Evolutionary conservation across 495 filamentous ascomycete genomes (phyloP), one percentile per base, ranked within the genome.

Genomic region (Podospora didyma): DNA sequence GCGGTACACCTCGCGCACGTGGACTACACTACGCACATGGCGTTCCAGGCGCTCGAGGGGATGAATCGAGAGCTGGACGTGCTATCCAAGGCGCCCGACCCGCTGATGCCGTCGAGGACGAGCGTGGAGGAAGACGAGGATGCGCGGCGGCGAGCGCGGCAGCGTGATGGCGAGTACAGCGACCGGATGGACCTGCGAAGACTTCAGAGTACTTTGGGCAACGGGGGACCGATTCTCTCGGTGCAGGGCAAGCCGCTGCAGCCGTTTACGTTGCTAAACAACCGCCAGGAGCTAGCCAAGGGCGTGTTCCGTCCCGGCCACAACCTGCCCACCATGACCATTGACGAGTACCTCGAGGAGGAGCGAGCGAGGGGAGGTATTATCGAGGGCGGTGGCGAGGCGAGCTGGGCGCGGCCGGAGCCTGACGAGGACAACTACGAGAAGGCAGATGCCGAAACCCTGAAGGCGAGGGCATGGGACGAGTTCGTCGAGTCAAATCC

Each of bases 271-370:
- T 69, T 98, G 31, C 75, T 94, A 1, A 86, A 87, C 63, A 89
- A 81, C 51, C 82, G 94, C 5, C 83, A 92, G 63, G 81, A 89
- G 60, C 70, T 96, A 41, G 86, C 86, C 52, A 75, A 86, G 46
- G 90, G 92, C 3, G 93, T 97, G 2, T 98, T 98, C 70, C 81
- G 87, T 51, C 83, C 92, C 2, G 89, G 92, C 7, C 94, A 98
- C 69, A 96, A 88, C 70, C 73, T 98, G 42, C 94, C 94, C 9
- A 97, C 95, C 0, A 97, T 97, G 94, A 89, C 84, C 0, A 97
- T 98, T 57, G 95, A 98, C 60, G 94, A 98, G 71, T 97, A 97
- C 66, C 75, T 98, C 16, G 93, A 93, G 46, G 94, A 98, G 73
- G 94, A 98, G 70, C 78, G 85, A 57, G 78, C 82, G 58, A 77